Evolutionary conservation across 306 rosid species (phyloP).

Genomic region (Fragaria nilgerrensis): DNA sequence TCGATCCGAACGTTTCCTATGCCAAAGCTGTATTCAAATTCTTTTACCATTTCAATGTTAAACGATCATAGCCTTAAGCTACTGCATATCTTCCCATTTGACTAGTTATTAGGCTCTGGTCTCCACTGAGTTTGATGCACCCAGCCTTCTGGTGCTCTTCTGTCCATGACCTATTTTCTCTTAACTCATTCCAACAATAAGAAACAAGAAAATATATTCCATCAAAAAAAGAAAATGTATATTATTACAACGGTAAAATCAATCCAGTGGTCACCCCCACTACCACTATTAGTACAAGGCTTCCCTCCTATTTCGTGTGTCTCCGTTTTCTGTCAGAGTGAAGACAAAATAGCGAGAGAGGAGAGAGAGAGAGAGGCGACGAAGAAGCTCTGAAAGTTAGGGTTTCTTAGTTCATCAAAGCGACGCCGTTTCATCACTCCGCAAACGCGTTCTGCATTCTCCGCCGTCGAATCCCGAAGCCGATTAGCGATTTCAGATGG

Average conservation of each 20-base stretch:
- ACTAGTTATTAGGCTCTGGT: too few relatives aligned
- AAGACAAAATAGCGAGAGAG: background rate
- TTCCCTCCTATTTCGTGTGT: background rate
- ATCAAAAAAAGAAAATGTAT: background rate
- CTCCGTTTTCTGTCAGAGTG: background rate
- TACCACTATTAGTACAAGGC: background rate
- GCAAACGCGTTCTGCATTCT: background rate
- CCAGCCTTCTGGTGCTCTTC: background rate
- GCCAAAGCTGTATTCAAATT: too few relatives aligned
- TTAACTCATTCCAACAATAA: background rate
- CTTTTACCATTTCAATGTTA: too few relatives aligned
- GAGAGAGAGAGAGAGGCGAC: background rate
- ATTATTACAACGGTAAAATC: background rate
- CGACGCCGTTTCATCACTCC: background rate
- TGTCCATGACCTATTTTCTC: background rate
- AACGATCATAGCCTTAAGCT: too few relatives aligned
- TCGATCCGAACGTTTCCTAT: too few relatives aligned
- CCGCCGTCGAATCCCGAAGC: background rate
- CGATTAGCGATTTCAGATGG: slow-evolving; percentile 30
- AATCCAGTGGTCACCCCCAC: background rate
- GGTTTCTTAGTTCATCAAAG: background rate
- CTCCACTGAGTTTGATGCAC: background rate
- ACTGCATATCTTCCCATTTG: too few relatives aligned
- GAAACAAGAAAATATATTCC: too few relatives aligned
- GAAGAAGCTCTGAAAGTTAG: background rate